Evolutionary conservation across 306 rosid genomes (phyloP), one percentile per base, ranked within the genome.

Genomic region (Begonia peltatifolia): DNA sequence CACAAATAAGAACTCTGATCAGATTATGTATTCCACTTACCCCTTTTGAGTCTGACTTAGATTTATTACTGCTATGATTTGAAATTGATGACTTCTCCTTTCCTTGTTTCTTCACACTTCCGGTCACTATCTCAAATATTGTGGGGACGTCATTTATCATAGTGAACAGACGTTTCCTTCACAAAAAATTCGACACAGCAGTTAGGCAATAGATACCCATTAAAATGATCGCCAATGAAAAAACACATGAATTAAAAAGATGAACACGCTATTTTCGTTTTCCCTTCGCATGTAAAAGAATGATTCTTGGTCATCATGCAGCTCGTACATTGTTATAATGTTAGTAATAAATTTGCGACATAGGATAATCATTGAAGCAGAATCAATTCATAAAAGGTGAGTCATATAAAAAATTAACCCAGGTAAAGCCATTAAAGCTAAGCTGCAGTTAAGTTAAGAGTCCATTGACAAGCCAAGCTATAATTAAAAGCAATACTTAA

Each of bases 11-110:
- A 20, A 20, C 23, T 20, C 23, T 20, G 23, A 20, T 20, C 18
- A 47, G 41, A 17, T 36, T 48, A 42, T 9, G 38, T 30, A 30
- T 36, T 50, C 5, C 12, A 11, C 25, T 71, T 83, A 87, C 95
- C 95, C 68, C 88, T 65, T 72, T 78, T n/a, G 84, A 67, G 46
- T 68, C 63, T 2, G 75, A 67, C 70, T 83, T 83, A 48, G 82
- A 67, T 74, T 78, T 83, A 80, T 61, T 72, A 76, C 70, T 63
- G 73, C 63, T 77, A 62, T 55, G 67, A 62, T 76, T 78, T 60
- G 84, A 54, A 63, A 70, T 67, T 48, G 71, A 60, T 36, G 86
- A 61, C 78, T 76, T 86, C 60, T 77, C 87, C 75, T 75, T 79
- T 1, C 63, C 63, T 15, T 41, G 64, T 60, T 60, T 60, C 55